Base-by-base conservation (phyloP, 31 red algal species). In the Odonthalia washingtoniensis region DNA sequence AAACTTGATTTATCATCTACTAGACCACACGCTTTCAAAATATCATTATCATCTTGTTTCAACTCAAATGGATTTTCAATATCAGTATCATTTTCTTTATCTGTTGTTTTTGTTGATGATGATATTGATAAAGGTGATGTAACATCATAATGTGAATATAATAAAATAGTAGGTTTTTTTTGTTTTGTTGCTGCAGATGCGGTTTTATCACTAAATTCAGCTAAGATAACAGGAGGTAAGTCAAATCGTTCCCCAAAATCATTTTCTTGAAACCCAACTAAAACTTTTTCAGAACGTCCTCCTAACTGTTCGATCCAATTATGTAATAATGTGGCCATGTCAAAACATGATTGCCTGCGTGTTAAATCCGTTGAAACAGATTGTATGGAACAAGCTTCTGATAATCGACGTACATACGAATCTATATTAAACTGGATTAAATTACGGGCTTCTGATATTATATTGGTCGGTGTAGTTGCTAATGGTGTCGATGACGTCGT, bases 101-200 rank as follows among this genome's bases (percentile, higher is more conserved):
- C 52, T 34, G 76, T 61, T 52, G 76, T 49, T 62, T 80, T 49
- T n/a, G n/a, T n/a, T n/a, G n/a, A n/a, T n/a, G n/a, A n/a, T n/a
- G n/a, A n/a, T n/a, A n/a, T n/a, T 9, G 49, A 14, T 9, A 14
- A 64, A 37, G 94, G 90, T 16, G 94, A 86, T 66, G 85, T 64
- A 2, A 95, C 93, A 79, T 98, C 96, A 63, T 98, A 98, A 67
- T 98, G 96, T 17, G 93, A 90, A 62, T 98, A 98, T 37, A 97
- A 82, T 41, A 90, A 52, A 3, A 97, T 77, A 17, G 90, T 97
- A 16, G 94, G 94, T 40, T 83, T 83, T 60, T 86, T 74, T 2
- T 44, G 60, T 33, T 5, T n/a, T n/a, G n/a, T n/a, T n/a, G n/a
- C n/a, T n/a, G n/a, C n/a, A n/a, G n/a, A n/a, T 12, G 33, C 44